Base-by-base conservation (phyloP, 1,284 basidiomycete species). In the Ceratobasidium sp. region DNA sequence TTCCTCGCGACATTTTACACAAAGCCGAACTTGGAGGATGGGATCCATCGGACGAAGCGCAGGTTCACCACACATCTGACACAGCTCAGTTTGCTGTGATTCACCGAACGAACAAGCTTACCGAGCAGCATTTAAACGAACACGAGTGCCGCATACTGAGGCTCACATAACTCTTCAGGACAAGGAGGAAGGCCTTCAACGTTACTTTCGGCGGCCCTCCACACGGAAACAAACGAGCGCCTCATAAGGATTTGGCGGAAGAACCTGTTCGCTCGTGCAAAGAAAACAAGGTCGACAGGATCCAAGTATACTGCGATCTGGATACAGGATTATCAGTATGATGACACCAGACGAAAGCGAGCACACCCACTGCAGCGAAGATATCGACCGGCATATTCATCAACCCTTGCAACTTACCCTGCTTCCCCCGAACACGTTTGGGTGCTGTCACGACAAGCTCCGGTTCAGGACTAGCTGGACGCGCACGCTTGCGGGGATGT, bases 141-240 rank as follows among this genome's bases (percentile, higher is more conserved):
- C 0, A 73, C 48, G 6, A 73, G 32, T 8, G 46, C 61, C 9
- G 64, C 64, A 23, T 67, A 59, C 26, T 58, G 50, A 12, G 62
- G 72, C 21, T 69, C 64, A 21, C 62, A 67, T 4, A 73, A 16
- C 14, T 60, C 52, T n/a, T 69, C 34, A 1, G 72, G 72, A 45
- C 72, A 69, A 8, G 72, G 62, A 8, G 62, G 41, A 16, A 58
- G 41, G 10, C 43, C 52, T 6, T 18, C 16, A 1, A 48, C 55
- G 36, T 36, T 58, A 8, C 23, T 16, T n/a, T 32, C 16, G 4
- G 72, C 61, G 16, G 52, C 21, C 12, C 48, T 39, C 72, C 72
- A 73, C 3, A 58, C 21, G 3, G 3, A 21, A 9, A 32, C 21
- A 34, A 60, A 36, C 16, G 36, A 26, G 50, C 50, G 45, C 2